A percentile compares a stretch with the other conserved stretches of the same genome.
Conservation (phyloP, 805 yeast species). For the Myxozyma sirexii region DNA sequence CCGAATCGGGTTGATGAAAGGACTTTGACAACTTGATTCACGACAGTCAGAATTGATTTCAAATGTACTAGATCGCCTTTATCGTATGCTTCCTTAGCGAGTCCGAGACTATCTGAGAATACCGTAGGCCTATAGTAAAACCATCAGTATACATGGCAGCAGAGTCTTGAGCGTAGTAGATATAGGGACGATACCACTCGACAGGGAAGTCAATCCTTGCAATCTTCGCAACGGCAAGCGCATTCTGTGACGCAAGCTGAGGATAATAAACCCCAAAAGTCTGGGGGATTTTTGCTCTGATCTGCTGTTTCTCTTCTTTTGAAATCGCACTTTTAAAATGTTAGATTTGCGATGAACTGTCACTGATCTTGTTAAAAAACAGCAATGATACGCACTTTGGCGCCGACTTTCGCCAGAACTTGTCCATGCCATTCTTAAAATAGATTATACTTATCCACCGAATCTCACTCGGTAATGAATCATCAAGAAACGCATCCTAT, state of each 20-base stretch:
- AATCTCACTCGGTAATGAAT: conserved; percentile 59
- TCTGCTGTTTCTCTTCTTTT: conserved; percentile 69
- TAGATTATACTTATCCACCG: conserved; percentile 88
- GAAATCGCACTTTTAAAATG: conserved; percentile 47
- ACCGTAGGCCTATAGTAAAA: conserved; percentile 56
- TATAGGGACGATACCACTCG: conserved; percentile 59
- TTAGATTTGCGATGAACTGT: no score
- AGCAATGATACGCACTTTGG: conserved; percentile 51
- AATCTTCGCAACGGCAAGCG: conserved; percentile 77
- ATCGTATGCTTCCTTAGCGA: conserved; percentile 46
- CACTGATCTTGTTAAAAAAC: no score
- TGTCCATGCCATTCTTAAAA: conserved; percentile 84
- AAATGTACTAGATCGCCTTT: conserved; percentile 51
- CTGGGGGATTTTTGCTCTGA: conserved; percentile 60
- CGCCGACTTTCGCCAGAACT: conserved; percentile 77
- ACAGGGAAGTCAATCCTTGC: conserved; percentile 82
- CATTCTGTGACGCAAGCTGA: conserved; percentile 78
- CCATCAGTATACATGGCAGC: neutral
- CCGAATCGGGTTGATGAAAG: conserved; percentile 81
- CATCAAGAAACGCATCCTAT: conserved; percentile 62
- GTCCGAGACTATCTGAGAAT: conserved; percentile 57
- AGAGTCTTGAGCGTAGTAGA: no score
- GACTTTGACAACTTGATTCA: conserved; percentile 77
- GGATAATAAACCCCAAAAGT: conserved; percentile 69
- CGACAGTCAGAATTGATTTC: conserved; percentile 63